A percentile compares a stretch with the other conserved stretches of the same genome.
Conservation (phyloP, 2,329 filamentous ascomycete genomes). For the Exserohilum turcica region DNA sequence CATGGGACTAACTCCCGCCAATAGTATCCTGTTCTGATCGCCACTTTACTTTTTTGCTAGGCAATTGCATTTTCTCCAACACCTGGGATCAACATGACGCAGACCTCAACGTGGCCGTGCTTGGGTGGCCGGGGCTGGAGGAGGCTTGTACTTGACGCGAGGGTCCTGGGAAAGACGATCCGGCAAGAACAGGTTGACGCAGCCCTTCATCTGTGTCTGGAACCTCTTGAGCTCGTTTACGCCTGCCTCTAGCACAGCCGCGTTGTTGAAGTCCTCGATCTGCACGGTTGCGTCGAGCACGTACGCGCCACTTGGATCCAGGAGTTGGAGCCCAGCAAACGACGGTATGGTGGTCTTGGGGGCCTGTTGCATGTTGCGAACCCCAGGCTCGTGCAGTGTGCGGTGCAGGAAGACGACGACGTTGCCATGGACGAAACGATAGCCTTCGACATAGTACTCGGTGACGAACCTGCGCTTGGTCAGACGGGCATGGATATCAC, state of each 20-base stretch:
- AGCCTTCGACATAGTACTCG: slow-evolving; percentile 62
- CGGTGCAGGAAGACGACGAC: slow-evolving; percentile 63
- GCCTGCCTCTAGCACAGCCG: slow-evolving; percentile 59
- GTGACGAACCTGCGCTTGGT: slow-evolving; percentile 56
- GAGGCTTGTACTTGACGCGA: slow-evolving; percentile 57
- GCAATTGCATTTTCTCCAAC: background rate
- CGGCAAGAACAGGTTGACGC: slow-evolving; percentile 61
- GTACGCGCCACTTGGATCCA: slow-evolving; percentile 64
- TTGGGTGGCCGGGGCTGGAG: slow-evolving; percentile 19
- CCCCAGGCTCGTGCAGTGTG: slow-evolving; percentile 54
- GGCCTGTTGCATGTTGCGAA: slow-evolving; percentile 38
- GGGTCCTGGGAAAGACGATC: slow-evolving; percentile 66
- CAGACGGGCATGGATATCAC: slow-evolving; percentile 19
- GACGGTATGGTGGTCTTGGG: slow-evolving; percentile 49
- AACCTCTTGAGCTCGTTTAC: slow-evolving; percentile 61
- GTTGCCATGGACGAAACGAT: slow-evolving; percentile 63
- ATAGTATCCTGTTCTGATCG: background rate
- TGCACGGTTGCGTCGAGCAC: slow-evolving; percentile 63
- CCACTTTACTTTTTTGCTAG: background rate
- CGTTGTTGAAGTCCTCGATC: slow-evolving; percentile 61
- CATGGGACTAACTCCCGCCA: background rate
- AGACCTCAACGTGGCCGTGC: slow-evolving; percentile 25
- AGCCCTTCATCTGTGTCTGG: slow-evolving; percentile 61
- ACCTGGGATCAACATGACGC: background rate
- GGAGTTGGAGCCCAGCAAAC: slow-evolving; percentile 53